Base-by-base conservation (phyloP, 805 yeast genomes). In the Candida sanyiensis region DNA sequence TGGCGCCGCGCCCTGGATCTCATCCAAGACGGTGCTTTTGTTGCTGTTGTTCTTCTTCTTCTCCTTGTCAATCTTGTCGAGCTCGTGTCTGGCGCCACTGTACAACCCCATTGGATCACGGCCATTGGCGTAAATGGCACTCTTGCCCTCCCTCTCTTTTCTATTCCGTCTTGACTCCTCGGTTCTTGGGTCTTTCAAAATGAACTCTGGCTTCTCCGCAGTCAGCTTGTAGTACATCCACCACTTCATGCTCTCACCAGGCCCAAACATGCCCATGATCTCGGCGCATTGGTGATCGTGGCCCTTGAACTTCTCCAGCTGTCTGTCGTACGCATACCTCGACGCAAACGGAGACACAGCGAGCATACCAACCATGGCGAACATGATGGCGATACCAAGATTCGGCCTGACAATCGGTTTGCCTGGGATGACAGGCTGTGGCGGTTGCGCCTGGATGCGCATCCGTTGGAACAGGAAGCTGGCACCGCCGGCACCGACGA, bases 171-270 rank as follows among this genome's bases (percentile, higher is more conserved):
- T 62, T 10, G 62, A 56, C 24, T 66, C 55, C 46, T 59, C 48
- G 0, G 52, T 50, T 49, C 69, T 60, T 6, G 88, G 88, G 50
- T 80, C 81, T 39, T 71, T 72, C 47, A 80, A 58, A 27, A 72
- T 63, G 35, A 66, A 65, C 16, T 64, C 66, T 0, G 80, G 77
- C 47, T 80, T 72, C 13, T 64, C 64, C 27, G 67, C 62, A 0
- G 83, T 70, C 42, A 66, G 57, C 34, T 65, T 61, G 54, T 72
- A 80, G 54, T 81, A 81, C 18, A 67, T 50, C 28, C 71, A 61
- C 77, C 78, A 74, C 51, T 54, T 60, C 2, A 65, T 50, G 5
- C 69, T 54, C 30, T 61, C 57, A 0, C 57, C 59, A 9, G 58
- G 57, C 21, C 54, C 52, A 15, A 67, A 42, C 17, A 63, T 39